A percentile compares a stretch with the other conserved stretches of the same genome.
phyloP scores from a whole-genome alignment of 2,329 filamentous ascomycete genomes.

The Botryotinia globosa region DNA sequence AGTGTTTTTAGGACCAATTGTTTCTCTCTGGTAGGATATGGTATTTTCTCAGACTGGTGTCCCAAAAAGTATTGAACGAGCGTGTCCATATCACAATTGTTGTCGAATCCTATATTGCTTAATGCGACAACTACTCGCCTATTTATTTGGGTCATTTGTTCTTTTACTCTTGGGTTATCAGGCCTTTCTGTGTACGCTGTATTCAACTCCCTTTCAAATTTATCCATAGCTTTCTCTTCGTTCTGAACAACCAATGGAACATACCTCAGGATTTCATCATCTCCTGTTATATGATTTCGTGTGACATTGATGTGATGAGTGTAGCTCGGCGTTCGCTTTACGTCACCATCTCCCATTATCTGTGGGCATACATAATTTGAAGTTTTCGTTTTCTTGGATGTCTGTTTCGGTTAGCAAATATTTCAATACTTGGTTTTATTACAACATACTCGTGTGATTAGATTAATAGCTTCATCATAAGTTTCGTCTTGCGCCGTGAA shows the following conservation, averaged over 20 bases:
- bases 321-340: slow-evolving; percentile 31
- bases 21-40: slow-evolving; percentile 20
- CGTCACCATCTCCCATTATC: slow-evolving; percentile 19
- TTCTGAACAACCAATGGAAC: slow-evolving; percentile 28
- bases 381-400: slow-evolving; percentile 23
- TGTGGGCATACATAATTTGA: slow-evolving; percentile 22
- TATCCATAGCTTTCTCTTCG: slow-evolving; percentile 18
- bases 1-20: slow-evolving; percentile 23
- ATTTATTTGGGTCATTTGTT: slow-evolving; percentile 24
- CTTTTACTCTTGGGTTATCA: slow-evolving; percentile 24
- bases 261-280: slow-evolving; percentile 33
- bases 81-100: slow-evolving; percentile 16
- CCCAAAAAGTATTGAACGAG: slow-evolving; percentile 29
- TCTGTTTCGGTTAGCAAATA: slow-evolving; percentile 24
- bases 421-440: background rate
- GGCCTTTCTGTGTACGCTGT: slow-evolving; percentile 23
- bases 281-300: slow-evolving; percentile 32
- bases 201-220: slow-evolving; percentile 29
- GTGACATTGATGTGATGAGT: slow-evolving; percentile 29
- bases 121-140: slow-evolving; percentile 28
- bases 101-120: slow-evolving; percentile 23
- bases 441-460: slow-evolving; percentile 24
- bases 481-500: slow-evolving; percentile 21
- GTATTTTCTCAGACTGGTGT: slow-evolving; percentile 7
- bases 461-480: slow-evolving; percentile 9